These are phyloP conservation scores for Kazachstania sp. DNA, from an alignment of 1,139 yeast genomes.

Conservation along the genomic window DNA sequence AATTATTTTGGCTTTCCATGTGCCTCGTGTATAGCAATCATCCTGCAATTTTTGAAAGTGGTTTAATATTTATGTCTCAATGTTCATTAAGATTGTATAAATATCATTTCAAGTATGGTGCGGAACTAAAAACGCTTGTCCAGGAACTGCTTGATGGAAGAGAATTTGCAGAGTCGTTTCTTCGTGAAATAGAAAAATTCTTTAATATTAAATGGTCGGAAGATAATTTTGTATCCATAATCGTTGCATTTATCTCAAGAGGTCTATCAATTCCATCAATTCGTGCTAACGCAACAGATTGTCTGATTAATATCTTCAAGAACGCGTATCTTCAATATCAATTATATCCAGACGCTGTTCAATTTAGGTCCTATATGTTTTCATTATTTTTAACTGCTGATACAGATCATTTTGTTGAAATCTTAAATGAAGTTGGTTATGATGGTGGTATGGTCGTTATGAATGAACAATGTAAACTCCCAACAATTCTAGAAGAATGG, in stretches of 20 bases:
- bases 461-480: slow-evolving; percentile 38
- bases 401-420: slow-evolving; percentile 42
- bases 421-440: slow-evolving; percentile 42
- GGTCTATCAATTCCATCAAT: slow-evolving; percentile 61
- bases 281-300: slow-evolving; percentile 46
- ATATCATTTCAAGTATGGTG: slow-evolving; percentile 19
- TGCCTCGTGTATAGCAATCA: slow-evolving; percentile 35
- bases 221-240: slow-evolving; percentile 47
- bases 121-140: slow-evolving; percentile 1
- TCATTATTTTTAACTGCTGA: slow-evolving; percentile 47
- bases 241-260: slow-evolving; percentile 45
- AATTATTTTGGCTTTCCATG: slow-evolving; percentile 60
- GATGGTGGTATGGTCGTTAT: slow-evolving; percentile 31
- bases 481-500: slow-evolving; percentile 43
- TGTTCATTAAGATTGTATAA: slow-evolving; percentile 27
- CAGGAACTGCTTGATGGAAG: slow-evolving; percentile 23
- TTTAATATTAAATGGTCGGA: slow-evolving; percentile 38
- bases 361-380: slow-evolving; percentile 41
- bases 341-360: slow-evolving; percentile 13
- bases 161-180: slow-evolving; percentile 35
- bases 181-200: slow-evolving; percentile 39
- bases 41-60: slow-evolving; percentile 48
- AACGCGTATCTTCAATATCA: slow-evolving; percentile 34
- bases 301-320: slow-evolving; percentile 44
- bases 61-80: slow-evolving; percentile 38